Base-by-base conservation (phyloP, 2,329 filamentous ascomycete genomes). In the Aspergillus intermedius region DNA sequence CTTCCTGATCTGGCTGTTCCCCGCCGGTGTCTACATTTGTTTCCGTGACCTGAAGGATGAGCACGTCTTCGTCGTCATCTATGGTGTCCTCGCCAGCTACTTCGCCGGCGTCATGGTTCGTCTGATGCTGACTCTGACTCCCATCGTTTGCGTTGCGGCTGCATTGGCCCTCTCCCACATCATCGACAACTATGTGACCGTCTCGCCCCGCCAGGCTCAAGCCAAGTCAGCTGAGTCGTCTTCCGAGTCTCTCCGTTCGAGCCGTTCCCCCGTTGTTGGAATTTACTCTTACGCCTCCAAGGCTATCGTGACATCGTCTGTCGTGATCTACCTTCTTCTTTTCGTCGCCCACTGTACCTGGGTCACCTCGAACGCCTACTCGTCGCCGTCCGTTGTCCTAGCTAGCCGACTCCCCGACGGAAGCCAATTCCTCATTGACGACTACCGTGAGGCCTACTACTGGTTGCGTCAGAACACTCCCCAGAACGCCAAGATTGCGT, bases 21-120 rank as follows among this genome's bases (percentile, higher is more conserved):
- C 93, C 3, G 94, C 93, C 10, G 93, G 93, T 71, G 90, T 98
- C 49, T 98, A 97, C 75, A 84, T 98, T 73, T 96, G 91, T 77
- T 98, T 97, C 84, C 87, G 90, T 67, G 85, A 86, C 55, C 82
- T 98, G 50, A 85, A 83, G 60, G 94, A 98, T 65, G 91, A 98
- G 77, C 93, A 98, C 66, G 91, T 98, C 52, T 98, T 98, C 65
- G 82, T 98, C 60, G 87, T 98, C 62, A 94, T 97, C 58, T 98
- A 98, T 67, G 84, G 91, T n/a, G 83, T 98, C 42, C 86, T 97
- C 55, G 88, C 89, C 57, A 96, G 89, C 73, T 98, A 98, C 77
- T 98, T 98, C 64, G 89, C 94, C 21, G 93, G 93, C 67, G 94
- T 98, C 73, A 98, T 98, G 93, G 93, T 98, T 53, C 90, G 93